phyloP scores from a whole-genome alignment of 2,329 filamentous ascomycete species.

The Cladosporium sp. region DNA sequence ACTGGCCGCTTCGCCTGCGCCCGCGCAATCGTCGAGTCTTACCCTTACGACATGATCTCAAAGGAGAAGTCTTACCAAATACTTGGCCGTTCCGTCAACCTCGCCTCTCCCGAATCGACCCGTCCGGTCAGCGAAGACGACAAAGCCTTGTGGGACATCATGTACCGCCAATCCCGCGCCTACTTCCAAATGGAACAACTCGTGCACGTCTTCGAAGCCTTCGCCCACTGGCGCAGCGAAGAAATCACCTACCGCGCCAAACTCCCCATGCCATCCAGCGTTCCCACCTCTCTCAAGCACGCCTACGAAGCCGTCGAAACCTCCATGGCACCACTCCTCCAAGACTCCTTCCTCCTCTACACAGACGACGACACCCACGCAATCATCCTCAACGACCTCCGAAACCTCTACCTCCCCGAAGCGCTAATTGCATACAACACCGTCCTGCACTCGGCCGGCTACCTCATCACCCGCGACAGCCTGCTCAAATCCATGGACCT shows the following conservation, averaged over 20 bases:
- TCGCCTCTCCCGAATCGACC: slow-evolving; percentile 26
- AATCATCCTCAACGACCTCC: slow-evolving; percentile 59
- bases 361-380: slow-evolving; percentile 47
- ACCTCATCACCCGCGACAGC: slow-evolving; percentile 67
- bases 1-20: slow-evolving; percentile 52
- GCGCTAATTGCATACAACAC: slow-evolving; percentile 77
- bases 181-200: slow-evolving; percentile 43
- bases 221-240: slow-evolving; percentile 39
- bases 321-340: slow-evolving; percentile 35
- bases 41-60: slow-evolving; percentile 46
- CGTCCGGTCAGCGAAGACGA: slow-evolving; percentile 14
- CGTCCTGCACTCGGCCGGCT: slow-evolving; percentile 73
- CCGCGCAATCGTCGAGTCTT: slow-evolving; percentile 47
- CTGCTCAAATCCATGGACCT: slow-evolving; percentile 85
- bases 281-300: slow-evolving; percentile 30
- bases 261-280: slow-evolving; percentile 17
- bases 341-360: slow-evolving; percentile 26
- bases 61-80: slow-evolving; percentile 36
- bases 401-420: slow-evolving; percentile 78
- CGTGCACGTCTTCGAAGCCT: slow-evolving; percentile 38
- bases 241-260: slow-evolving; percentile 35
- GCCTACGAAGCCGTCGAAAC: slow-evolving; percentile 36
- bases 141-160: slow-evolving; percentile 17
- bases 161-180: slow-evolving; percentile 27
- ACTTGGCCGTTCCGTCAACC: slow-evolving; percentile 37